Evolutionary conservation across 2,329 filamentous ascomycete genomes (phyloP), one percentile per base, ranked within the genome.

Genomic region (Penicillium sp.): DNA sequence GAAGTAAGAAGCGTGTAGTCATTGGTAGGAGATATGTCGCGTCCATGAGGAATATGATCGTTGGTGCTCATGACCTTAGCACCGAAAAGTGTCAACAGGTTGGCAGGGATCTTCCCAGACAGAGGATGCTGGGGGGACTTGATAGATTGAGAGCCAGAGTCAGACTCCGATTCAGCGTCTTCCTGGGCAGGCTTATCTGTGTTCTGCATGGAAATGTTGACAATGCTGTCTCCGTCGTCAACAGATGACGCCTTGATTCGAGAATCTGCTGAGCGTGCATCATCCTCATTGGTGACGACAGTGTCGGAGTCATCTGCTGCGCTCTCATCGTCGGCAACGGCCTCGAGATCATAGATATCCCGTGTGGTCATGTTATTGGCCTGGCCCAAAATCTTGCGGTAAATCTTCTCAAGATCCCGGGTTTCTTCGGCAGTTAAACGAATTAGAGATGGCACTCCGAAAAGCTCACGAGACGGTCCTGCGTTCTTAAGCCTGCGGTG

Each of bases 151-250:
- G 47, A 49, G 11, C 46, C 41, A 14, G 47, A 46, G 8, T 62
- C 49, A 19, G 54, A 58, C 5, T 41, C 38, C 6, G 19, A 22
- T 9, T 61, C 54, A 11, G 42, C 40, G 19, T 52, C 48, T 19
- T 61, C 54, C 19, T 61, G 54, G 9, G 54, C 49, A 11, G 57
- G 53, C 37, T 60, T 57, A 8, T 78, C 74, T 2, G 75, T 73
- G 59, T 89, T 86, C 45, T 83, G 84, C 85, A 96, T 91, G 0
- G 87, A 88, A 13, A 99, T 84, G 64, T 96, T 88, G 5, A 97
- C 88, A 62, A 96, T 82, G 53, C 89, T 89, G 53, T 96, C 91
- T 67, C 96, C 92, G 9, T 89, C 88, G 65, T 91, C 86, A 2
- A 95, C 80, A 3, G 91, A 95, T 25, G 82, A 80, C 37, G 89